phyloP scores from a whole-genome alignment of 2,329 filamentous ascomycete species.

The Helotiales sp. region DNA sequence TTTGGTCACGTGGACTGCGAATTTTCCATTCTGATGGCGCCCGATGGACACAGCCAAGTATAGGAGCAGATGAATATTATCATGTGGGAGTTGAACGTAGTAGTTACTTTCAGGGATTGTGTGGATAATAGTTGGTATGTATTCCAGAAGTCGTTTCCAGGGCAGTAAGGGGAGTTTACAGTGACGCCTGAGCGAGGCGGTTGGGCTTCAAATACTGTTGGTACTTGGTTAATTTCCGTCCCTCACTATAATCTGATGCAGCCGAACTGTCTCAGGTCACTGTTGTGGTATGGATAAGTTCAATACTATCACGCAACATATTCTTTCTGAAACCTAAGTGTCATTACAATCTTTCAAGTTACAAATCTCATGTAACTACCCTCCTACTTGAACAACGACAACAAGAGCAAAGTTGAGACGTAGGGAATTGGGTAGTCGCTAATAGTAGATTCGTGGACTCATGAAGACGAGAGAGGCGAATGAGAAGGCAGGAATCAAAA shows the following conservation, averaged over 20 bases:
- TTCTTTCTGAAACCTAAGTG: conserved; percentile 18
- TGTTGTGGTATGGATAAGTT: neutral
- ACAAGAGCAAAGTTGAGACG: conserved; percentile 33
- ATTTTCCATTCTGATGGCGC: too few species aligned
- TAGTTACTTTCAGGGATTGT: too few species aligned
- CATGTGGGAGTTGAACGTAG: too few species aligned
- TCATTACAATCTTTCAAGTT: conserved; percentile 35
- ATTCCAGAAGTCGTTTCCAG: too few species aligned
- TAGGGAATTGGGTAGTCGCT: conserved; percentile 45
- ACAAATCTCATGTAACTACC: conserved; percentile 31
- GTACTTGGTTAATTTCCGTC: too few species aligned
- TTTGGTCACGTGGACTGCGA: conserved; percentile 10
- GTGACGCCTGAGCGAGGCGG: too few species aligned
- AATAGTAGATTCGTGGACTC: conserved; percentile 46
- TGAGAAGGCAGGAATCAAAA: conserved; percentile 40
- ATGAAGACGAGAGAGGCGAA: conserved; percentile 41
- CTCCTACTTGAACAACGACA: conserved; percentile 26
- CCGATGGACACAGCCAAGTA: too few species aligned
- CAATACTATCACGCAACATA: neutral
- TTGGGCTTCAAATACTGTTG: too few species aligned
- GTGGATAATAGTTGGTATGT: too few species aligned
- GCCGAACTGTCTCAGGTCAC: neutral
- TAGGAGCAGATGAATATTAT: too few species aligned
- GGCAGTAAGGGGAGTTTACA: too few species aligned
- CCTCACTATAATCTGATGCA: neutral